phyloP scores from a whole-genome alignment of 2,329 filamentous ascomycete genomes.

The Colletotrichum sojae region DNA sequence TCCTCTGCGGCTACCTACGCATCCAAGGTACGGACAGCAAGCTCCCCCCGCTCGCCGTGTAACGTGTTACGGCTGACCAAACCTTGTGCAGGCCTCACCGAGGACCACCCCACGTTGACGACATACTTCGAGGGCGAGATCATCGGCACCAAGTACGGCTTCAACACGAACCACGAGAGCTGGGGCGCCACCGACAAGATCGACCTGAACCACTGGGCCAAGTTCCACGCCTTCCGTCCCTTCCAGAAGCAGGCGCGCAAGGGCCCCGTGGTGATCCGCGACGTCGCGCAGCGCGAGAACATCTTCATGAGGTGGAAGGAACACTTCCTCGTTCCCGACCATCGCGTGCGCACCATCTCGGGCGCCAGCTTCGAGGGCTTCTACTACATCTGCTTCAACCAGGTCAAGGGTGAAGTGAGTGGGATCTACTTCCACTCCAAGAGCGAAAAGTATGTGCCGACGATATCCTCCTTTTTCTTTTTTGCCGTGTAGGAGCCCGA shows the following conservation, averaged over 20 bases:
- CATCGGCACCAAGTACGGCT: constrained; percentile 95
- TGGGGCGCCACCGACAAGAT: constrained; percentile 96
- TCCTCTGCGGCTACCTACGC: constrained; percentile 92
- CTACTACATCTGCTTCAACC: constrained; percentile 99
- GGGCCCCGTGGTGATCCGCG: constrained; percentile 71
- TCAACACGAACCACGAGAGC: constrained; percentile 87
- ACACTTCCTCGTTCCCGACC: constrained; percentile 95
- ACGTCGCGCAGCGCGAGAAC: constrained; percentile 85
- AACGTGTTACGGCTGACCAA: constrained; percentile 25
- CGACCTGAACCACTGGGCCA: constrained; percentile 92
- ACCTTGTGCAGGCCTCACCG: constrained; percentile 79
- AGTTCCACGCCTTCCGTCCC: constrained; percentile 89
- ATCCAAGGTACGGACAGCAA: constrained; percentile 81
- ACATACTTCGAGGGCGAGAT: constrained; percentile 99
- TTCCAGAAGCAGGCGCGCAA: constrained; percentile 73
- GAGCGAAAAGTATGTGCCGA: constrained; percentile 87
- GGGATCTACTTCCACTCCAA: constrained; percentile 99
- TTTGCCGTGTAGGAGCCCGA: constrained; percentile 17
- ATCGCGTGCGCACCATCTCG: constrained; percentile 89
- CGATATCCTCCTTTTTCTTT: constrained; percentile 2
- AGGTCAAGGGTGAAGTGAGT: constrained; percentile 85
- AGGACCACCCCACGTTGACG: constrained; percentile 96
- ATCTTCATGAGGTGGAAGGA: constrained; percentile 99
- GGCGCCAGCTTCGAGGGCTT: constrained; percentile 98
- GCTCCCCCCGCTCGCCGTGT: constrained; percentile 37